phyloP scores from a whole-genome alignment of 768 basidiomycete species.

The Kwoniella sp. region DNA sequence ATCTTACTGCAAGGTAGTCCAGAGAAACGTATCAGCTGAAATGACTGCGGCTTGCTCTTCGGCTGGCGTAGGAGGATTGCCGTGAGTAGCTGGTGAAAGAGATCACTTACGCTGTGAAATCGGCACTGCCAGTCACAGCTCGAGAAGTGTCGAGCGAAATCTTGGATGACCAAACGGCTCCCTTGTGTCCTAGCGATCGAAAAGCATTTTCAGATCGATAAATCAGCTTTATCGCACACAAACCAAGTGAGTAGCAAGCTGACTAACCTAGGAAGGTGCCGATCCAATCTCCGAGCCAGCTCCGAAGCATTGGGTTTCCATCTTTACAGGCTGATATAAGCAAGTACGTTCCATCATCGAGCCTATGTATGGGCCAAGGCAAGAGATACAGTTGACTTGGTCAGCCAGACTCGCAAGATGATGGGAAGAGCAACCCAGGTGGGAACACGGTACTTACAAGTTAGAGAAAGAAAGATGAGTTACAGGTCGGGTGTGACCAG shows the following conservation, averaged over 20 bases:
- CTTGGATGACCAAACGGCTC: slow-evolving; percentile 96
- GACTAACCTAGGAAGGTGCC: slow-evolving; percentile 62
- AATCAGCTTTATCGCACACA: not conserved
- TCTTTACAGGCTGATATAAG: slow-evolving; percentile 98
- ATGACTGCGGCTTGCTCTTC: no score
- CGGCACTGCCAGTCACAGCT: slow-evolving; percentile 90
- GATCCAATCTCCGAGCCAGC: slow-evolving; percentile 99
- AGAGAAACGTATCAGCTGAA: not conserved
- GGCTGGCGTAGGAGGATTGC: no score
- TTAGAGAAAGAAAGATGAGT: slow-evolving; percentile 89
- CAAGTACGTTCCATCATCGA: slow-evolving; percentile 77
- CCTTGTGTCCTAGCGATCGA: slow-evolving; percentile 59
- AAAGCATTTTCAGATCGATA: slow-evolving; percentile 65
- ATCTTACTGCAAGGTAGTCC: slow-evolving; percentile 67
- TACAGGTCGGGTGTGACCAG: slow-evolving; percentile 63
- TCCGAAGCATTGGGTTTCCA: slow-evolving; percentile 94
- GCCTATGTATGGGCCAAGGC: slow-evolving; percentile 56
- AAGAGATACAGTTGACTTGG: slow-evolving; percentile 39
- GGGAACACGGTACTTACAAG: slow-evolving; percentile 35
- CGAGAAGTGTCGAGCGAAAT: slow-evolving; percentile 79
- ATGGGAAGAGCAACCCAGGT: no score
- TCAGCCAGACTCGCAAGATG: no score
- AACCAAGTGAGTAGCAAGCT: no score
- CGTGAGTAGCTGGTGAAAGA: no score
- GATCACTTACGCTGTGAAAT: slow-evolving; percentile 86